Evolutionary conservation across 1,284 basidiomycete genomes (phyloP).

Genomic region (Farysia itapuensis): DNA sequence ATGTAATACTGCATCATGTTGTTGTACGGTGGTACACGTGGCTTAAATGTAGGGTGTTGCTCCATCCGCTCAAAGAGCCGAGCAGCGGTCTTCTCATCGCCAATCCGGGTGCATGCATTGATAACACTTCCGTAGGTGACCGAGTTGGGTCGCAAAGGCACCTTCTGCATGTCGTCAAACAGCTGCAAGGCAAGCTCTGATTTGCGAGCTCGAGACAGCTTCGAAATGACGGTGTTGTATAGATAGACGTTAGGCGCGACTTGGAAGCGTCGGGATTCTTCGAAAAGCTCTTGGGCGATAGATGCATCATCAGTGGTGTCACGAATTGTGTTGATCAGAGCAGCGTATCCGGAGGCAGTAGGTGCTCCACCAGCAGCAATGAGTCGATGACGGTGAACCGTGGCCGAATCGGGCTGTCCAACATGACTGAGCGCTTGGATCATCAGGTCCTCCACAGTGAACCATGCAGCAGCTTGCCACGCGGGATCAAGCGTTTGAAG

Average conservation of each 20-base stretch:
- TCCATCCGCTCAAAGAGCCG: constrained; percentile 84
- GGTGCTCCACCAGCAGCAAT: constrained; percentile 50
- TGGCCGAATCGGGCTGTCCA: constrained; percentile 42
- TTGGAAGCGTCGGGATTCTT: constrained; percentile 54
- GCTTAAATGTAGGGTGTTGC: constrained; percentile 72
- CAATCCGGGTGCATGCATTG: constrained; percentile 76
- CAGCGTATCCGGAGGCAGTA: constrained; percentile 50
- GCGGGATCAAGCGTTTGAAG: constrained; percentile 41
- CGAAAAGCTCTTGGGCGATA: constrained; percentile 56
- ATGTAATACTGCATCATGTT: constrained; percentile 99
- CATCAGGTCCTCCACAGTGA: constrained; percentile 50
- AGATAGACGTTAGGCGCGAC: constrained; percentile 52
- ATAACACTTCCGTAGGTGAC: constrained; percentile 97
- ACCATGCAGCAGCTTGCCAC: constrained; percentile 62
- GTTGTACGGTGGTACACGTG: constrained; percentile 90
- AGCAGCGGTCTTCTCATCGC: constrained; percentile 81
- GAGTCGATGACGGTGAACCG: constrained; percentile 46
- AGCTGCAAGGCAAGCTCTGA: constrained; percentile 54
- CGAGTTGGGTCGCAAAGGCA: constrained; percentile 70
- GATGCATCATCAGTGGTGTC: constrained; percentile 59
- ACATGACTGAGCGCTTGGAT: constrained; percentile 55
- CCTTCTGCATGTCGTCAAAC: constrained; percentile 49
- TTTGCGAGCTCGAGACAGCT: constrained; percentile 57
- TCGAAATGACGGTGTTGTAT: constrained; percentile 59
- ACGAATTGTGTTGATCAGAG: constrained; percentile 54